Percentiles rank a stretch among this genome's conserved stretches.
These are phyloP conservation scores for Ascoidea rubescens DNA, from an alignment of 805 yeast species.

Conservation along the genomic window DNA sequence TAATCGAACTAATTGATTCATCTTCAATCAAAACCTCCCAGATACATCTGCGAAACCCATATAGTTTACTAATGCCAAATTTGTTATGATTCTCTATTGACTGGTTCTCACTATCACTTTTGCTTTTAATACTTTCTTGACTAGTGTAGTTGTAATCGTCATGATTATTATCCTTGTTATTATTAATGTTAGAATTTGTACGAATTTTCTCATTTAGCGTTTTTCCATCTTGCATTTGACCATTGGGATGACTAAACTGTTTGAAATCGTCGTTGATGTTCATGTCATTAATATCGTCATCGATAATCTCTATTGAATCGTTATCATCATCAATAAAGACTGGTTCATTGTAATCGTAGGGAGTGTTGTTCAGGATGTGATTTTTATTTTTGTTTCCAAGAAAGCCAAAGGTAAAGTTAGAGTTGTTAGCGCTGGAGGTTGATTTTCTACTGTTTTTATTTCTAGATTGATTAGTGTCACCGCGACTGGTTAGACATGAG, in stretches of 20 bases:
- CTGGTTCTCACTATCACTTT: not conserved
- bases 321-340: constrained; percentile 1
- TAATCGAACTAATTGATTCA: constrained; percentile 5
- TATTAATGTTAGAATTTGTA: no score
- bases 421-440: no score
- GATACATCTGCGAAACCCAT: constrained; percentile 6
- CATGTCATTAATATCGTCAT: not conserved
- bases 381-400: no score
- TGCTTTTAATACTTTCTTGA: not conserved
- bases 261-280: not conserved
- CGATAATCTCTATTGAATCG: constrained; percentile 3
- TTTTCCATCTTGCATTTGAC: not conserved
- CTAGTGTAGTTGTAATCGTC: no score
- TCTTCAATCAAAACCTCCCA: constrained; percentile 9
- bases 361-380: not conserved
- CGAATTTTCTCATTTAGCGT: no score
- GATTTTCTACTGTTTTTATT: no score
- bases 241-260: not conserved
- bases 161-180: no score
- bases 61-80: constrained; percentile 9
- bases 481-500: no score
- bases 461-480: no score
- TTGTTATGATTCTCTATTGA: not conserved
- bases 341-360: not conserved
- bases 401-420: no score